A percentile compares a stretch with the other conserved stretches of the same genome.
These are phyloP conservation scores for Colletotrichum phormii DNA, from an alignment of 2,329 filamentous ascomycete species.

Conservation along the genomic window DNA sequence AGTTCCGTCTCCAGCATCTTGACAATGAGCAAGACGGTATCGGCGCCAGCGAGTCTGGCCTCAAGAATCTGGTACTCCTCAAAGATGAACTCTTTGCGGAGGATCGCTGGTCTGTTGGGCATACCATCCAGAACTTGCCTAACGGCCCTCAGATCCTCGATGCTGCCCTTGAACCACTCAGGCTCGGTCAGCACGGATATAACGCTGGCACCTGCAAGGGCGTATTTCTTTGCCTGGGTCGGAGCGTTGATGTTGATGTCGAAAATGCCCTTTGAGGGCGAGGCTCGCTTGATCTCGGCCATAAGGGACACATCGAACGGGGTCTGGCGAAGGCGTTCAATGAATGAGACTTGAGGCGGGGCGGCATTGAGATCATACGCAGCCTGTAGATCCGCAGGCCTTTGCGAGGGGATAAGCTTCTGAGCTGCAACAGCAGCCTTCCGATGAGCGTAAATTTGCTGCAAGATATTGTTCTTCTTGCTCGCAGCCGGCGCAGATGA, in stretches of 20 bases:
- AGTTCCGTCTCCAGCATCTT: conserved; percentile 91
- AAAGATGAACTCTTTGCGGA: conserved; percentile 97
- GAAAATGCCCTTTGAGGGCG: conserved; percentile 95
- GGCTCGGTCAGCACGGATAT: conserved; percentile 99
- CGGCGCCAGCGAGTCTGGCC: conserved; percentile 89
- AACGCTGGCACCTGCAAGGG: conserved; percentile 91
- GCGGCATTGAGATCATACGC: conserved; percentile 87
- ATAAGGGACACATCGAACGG: conserved; percentile 92
- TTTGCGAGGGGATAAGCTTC: conserved; percentile 86
- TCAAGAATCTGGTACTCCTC: conserved; percentile 99
- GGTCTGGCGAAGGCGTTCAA: conserved; percentile 81
- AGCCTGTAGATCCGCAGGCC: conserved; percentile 85
- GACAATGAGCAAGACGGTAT: conserved; percentile 94
- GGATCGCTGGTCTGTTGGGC: conserved; percentile 89
- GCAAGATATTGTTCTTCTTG: conserved; percentile 87
- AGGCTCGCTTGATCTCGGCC: conserved; percentile 97
- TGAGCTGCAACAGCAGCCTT: conserved; percentile 81
- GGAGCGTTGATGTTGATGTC: conserved; percentile 89
- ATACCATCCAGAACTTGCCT: conserved; percentile 90
- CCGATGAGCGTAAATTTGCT: conserved; percentile 89
- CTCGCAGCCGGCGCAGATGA: conserved; percentile 44
- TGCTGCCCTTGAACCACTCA: conserved; percentile 98
- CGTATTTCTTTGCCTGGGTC: conserved; percentile 90
- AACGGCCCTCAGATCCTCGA: conserved; percentile 90
- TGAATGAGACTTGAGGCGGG: conserved; percentile 85